A percentile compares a stretch with the other conserved stretches of the same genome.
These are phyloP conservation scores for Capronia americana DNA, from an alignment of 2,329 filamentous ascomycete species.

Conservation along the genomic window DNA sequence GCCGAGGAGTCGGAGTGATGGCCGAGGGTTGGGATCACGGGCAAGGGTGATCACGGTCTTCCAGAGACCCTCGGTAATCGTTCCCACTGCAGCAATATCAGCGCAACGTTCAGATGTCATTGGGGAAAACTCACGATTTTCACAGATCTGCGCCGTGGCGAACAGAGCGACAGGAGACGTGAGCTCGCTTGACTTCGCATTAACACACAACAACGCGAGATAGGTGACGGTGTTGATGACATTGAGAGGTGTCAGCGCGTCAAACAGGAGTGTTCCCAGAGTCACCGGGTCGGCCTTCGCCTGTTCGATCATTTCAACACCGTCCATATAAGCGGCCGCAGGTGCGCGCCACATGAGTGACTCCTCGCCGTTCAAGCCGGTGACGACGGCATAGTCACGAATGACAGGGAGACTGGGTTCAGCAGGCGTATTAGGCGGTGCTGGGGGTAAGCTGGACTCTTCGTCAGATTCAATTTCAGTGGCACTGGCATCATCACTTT, in stretches of 20 bases:
- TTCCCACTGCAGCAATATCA: slow-evolving; percentile 20
- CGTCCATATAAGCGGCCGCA: slow-evolving; percentile 7
- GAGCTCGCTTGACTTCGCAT: slow-evolving; percentile 1
- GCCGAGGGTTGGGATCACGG: slow-evolving; percentile 57
- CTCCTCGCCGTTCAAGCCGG: not conserved
- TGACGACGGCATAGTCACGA: not conserved
- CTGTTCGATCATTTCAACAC: slow-evolving; percentile 22
- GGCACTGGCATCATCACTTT: not conserved
- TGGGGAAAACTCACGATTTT: slow-evolving; percentile 27
- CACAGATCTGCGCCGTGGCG: slow-evolving; percentile 23
- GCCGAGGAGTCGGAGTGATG: slow-evolving; percentile 32
- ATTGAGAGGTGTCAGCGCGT: slow-evolving; percentile 8
- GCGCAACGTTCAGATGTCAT: not conserved
- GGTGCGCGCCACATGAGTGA: not conserved
- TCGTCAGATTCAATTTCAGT: not conserved
- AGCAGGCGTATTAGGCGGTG: slow-evolving; percentile 1
- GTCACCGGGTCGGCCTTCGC: slow-evolving; percentile 12
- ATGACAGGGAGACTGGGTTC: not conserved
- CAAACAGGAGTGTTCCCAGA: slow-evolving; percentile 5
- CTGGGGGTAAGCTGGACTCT: not conserved
- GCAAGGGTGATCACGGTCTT: slow-evolving; percentile 46
- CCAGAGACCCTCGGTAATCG: slow-evolving; percentile 27
- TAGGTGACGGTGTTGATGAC: slow-evolving; percentile 15
- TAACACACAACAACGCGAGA: slow-evolving; percentile 14
- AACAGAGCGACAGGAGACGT: slow-evolving; percentile 12